Base-by-base conservation (phyloP, 805 yeast genomes). In the Yamadazyma nakazawae region DNA sequence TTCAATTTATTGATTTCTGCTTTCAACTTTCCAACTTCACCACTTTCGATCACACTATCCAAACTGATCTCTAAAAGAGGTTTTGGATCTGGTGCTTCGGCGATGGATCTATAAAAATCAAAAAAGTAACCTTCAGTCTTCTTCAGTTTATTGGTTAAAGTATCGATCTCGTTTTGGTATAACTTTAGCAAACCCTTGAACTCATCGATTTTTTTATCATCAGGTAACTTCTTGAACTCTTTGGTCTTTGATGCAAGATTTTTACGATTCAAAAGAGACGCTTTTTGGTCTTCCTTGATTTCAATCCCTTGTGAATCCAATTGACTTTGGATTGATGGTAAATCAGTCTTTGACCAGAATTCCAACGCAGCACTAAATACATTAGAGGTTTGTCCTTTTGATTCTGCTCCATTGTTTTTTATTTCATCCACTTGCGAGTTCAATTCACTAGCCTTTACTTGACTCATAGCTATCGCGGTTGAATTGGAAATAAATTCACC, bases 21-120 rank as follows among this genome's bases (percentile, higher is more conserved):
- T 48, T 75, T 74, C 41, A 86, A 64, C 9, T 64, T 64, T 2
- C 74, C 76, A 6, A 76, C 67, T 43, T 86, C 88, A 17, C 76
- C 70, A 1, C 76, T 70, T 16, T 78, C 76, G 3, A 75, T 63
- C 7, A 85, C 79, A 5, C 88, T 78, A 42, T 83, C 88, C 24
- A 86, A 60, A 1, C 91, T 80, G 34, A 81, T 76, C 55, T 85
- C 86, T 48, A 92, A 67, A 36, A 91, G 64, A 4, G 96, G 95
- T 51, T 77, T 80, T 1, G 98, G 98, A 67, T 92, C 97, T 0
- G 97, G 97, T 0, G 95, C 91, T 62, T 91, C 96, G 5, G 90
- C 88, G 5, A 92, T 68, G 13, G 81, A 72, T 46, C 88, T 72
- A 68, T 92, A 92, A 18, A 88, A 72, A 16, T 82, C 81, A 61